Base-by-base conservation (phyloP, 805 yeast genomes). In the Kregervanrija delftensis region DNA sequence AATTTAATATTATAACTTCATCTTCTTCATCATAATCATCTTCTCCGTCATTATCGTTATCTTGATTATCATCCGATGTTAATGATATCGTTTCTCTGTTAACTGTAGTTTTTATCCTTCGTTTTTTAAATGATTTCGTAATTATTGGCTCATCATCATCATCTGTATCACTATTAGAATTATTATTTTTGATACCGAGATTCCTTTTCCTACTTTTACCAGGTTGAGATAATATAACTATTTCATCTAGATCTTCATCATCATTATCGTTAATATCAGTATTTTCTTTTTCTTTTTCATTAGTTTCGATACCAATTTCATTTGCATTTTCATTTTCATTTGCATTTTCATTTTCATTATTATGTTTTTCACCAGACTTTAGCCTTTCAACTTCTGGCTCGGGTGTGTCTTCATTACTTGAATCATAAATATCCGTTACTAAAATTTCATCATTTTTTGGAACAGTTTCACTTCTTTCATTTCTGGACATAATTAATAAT, bases 1-100 rank as follows among this genome's bases (percentile, higher is more conserved):
- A 67, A 35, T 57, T 60, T 33, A 56, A 35, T 11, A 58, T 55
- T 14, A 68, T 60, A 22, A 64, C 66, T 35, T 61, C 58, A 13
- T 52, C 57, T 31, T 58, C 66, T 3, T 60, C 57, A 9, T 55
- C 60, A 28, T 56, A 57, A 14, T 46, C 43, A 12, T 40, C 36
- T n/a, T 38, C 42, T 5, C 33, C 42, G 3, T 47, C 47, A 11
- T 34, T 47, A 2, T 37, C 31, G 1, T 17, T 48, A 11, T 33
- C 39, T 33, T 13, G 35, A 9, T 14, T 12, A 11, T 14, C 40
- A 10, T 35, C 40, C 41, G 28, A 22, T 22, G 28, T 5, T 22
- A 22, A 22, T 22, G 28, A 22, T 22, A 22, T 22, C 28, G 28
- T 22, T 6, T 22, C 28, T 22, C 8, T 22, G 6, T 22, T 6